Percentiles rank a stretch among this genome's conserved stretches.
These are phyloP conservation scores for Prosopis cineraria DNA, from an alignment of 306 rosid species.

Conservation along the genomic window DNA sequence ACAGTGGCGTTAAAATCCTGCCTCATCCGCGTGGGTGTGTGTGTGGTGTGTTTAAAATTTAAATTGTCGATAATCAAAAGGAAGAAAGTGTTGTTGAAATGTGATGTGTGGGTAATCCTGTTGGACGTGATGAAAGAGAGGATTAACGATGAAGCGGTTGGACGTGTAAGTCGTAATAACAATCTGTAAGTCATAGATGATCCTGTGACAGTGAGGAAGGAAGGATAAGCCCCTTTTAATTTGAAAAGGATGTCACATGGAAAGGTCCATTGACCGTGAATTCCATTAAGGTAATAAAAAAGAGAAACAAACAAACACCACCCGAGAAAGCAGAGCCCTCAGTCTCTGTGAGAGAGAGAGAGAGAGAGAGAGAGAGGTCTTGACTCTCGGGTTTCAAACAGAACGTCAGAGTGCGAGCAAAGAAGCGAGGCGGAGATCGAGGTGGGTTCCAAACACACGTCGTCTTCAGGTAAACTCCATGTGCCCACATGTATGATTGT, in stretches of 20 bases:
- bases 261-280: slow-evolving; percentile 58
- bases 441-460: slow-evolving; percentile 81
- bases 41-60: no score
- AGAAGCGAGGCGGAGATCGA: not conserved
- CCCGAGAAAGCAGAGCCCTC: slow-evolving; percentile 29
- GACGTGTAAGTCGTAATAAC: slow-evolving; percentile 21
- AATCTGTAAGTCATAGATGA: slow-evolving; percentile 25
- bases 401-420: not conserved
- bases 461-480: slow-evolving; percentile 91
- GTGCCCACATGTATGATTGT: slow-evolving; percentile 88
- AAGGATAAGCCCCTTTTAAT: slow-evolving; percentile 34
- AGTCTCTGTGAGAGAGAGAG: slow-evolving; percentile 16
- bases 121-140: slow-evolving; percentile 5
- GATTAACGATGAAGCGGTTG: not conserved
- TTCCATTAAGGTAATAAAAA: slow-evolving; percentile 42
- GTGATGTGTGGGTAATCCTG: no score
- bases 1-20: no score
- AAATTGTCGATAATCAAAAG: no score
- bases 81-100: not conserved
- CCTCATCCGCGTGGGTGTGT: no score
- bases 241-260: slow-evolving; percentile 33
- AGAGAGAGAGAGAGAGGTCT: slow-evolving; percentile 9
- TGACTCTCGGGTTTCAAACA: not conserved
- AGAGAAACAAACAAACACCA: slow-evolving; percentile 13
- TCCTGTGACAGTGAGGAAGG: slow-evolving; percentile 35